Evolutionary conservation across 2,329 filamentous ascomycete genomes (phyloP).

Genomic region (Boeremia exigua): DNA sequence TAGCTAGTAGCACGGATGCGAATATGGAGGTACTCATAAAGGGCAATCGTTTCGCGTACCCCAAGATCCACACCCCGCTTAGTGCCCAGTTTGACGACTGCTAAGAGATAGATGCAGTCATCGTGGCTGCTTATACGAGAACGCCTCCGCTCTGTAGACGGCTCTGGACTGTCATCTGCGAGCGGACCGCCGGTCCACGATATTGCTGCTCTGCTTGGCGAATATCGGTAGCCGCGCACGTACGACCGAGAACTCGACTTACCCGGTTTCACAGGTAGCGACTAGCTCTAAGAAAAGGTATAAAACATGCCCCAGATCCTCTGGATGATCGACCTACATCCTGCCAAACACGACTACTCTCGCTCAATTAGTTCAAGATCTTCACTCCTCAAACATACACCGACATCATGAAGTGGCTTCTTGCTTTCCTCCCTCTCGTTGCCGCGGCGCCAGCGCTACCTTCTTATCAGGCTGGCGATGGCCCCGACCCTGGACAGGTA

Average conservation of each 20-base stretch:
- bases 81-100: background rate
- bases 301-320: slow-evolving; percentile 39
- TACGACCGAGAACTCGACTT: background rate
- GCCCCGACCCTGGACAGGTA: slow-evolving; percentile 41
- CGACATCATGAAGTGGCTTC: slow-evolving; percentile 48
- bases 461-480: slow-evolving; percentile 28
- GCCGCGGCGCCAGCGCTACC: slow-evolving; percentile 34
- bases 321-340: slow-evolving; percentile 38
- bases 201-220: slow-evolving; percentile 43
- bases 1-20: background rate
- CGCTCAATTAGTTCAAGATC: slow-evolving; percentile 28
- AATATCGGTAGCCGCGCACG: background rate
- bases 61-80: slow-evolving; percentile 18
- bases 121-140: slow-evolving; percentile 35
- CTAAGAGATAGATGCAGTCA: slow-evolving; percentile 14
- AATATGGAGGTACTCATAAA: background rate
- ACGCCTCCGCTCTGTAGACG: slow-evolving; percentile 32
- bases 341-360: slow-evolving; percentile 12
- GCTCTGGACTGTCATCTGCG: slow-evolving; percentile 34
- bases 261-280: background rate
- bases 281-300: slow-evolving; percentile 32
- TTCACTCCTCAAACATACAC: slow-evolving; percentile 18
- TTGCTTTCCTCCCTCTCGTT: slow-evolving; percentile 42
- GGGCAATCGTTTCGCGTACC: slow-evolving; percentile 12
- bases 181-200: slow-evolving; percentile 43